phyloP scores from a whole-genome alignment of 371 early-diverging fungal species.

The Actinomortierella ambigua region DNA sequence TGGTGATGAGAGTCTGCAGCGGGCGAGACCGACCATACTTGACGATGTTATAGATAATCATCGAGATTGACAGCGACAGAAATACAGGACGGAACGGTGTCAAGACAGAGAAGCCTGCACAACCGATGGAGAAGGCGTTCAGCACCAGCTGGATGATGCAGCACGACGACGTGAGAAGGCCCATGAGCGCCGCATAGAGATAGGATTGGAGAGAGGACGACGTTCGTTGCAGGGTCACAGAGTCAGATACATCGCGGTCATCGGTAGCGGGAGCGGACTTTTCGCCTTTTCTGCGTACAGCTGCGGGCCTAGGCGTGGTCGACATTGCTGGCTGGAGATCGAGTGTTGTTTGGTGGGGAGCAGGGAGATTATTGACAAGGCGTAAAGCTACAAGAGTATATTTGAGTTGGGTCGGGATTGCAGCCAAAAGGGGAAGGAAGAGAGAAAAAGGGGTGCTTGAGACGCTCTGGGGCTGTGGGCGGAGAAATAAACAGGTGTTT shows the following conservation, averaged over 20 bases:
- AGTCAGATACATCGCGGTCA: background rate
- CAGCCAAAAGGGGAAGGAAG: too few relatives aligned
- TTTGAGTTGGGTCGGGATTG: too few relatives aligned
- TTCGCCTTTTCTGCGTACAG: too few relatives aligned
- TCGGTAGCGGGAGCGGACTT: conserved; percentile 2
- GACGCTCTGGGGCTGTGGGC: too few relatives aligned
- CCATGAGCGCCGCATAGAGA: conserved; percentile 34
- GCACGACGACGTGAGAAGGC: conserved; percentile 57
- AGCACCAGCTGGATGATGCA: conserved; percentile 60
- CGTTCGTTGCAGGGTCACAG: background rate
- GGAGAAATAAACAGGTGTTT: too few relatives aligned
- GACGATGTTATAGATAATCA: conserved; percentile 33
- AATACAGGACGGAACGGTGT: conserved; percentile 53
- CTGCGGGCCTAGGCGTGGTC: too few relatives aligned
- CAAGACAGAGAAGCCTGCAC: conserved; percentile 61
- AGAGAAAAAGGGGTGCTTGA: too few relatives aligned
- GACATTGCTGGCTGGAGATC: too few relatives aligned
- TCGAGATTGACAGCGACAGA: conserved; percentile 27
- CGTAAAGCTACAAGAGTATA: too few relatives aligned
- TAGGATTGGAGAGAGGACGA: conserved; percentile 13
- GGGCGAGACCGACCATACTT: conserved; percentile 18
- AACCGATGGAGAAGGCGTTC: conserved; percentile 57
- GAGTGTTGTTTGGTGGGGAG: too few relatives aligned
- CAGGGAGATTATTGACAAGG: too few relatives aligned
- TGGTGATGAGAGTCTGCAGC: conserved; percentile 10